Percentiles rank a stretch among this genome's conserved stretches.
Conservation (phyloP, 208 protist species). For the Acanthamoeba divionensis region DNA sequence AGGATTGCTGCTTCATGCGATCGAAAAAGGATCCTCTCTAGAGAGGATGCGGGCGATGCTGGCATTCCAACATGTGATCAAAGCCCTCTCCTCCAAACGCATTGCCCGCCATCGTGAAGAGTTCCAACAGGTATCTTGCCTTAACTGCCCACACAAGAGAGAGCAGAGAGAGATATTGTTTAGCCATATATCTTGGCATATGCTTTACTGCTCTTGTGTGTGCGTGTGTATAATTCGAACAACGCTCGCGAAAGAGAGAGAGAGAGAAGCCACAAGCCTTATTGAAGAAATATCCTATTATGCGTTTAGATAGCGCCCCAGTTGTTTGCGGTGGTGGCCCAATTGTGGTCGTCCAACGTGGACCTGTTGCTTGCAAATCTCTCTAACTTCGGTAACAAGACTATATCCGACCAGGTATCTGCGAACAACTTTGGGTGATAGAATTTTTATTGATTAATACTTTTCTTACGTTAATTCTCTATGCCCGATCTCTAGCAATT, state of each 20-base stretch:
- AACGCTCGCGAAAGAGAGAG: no score
- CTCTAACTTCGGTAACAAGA: neutral
- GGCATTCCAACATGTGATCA: slow-evolving; percentile 13
- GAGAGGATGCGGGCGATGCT: neutral
- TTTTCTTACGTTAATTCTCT: neutral
- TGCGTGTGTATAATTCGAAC: no score
- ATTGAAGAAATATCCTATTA: no score
- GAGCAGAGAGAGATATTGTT: no score
- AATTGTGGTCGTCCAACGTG: slow-evolving; percentile 32
- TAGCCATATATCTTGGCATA: no score
- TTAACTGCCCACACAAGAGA: neutral
- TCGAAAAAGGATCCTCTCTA: neutral
- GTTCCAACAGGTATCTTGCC: neutral
- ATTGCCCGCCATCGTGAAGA: slow-evolving; percentile 5
- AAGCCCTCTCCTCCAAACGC: slow-evolving; percentile 28
- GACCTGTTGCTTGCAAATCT: neutral
- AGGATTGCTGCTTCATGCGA: neutral
- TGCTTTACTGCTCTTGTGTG: no score
- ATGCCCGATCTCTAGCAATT: neutral
- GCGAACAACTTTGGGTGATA: neutral
- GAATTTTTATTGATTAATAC: neutral
- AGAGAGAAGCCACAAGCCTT: no score
- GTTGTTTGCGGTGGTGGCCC: neutral
- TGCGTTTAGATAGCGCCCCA: slow-evolving; percentile 15
- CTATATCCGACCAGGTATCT: slow-evolving; percentile 5